Evolutionary conservation across 768 basidiomycete species (phyloP), one percentile per base, ranked within the genome.

Genomic region (Auriculariales sp.): DNA sequence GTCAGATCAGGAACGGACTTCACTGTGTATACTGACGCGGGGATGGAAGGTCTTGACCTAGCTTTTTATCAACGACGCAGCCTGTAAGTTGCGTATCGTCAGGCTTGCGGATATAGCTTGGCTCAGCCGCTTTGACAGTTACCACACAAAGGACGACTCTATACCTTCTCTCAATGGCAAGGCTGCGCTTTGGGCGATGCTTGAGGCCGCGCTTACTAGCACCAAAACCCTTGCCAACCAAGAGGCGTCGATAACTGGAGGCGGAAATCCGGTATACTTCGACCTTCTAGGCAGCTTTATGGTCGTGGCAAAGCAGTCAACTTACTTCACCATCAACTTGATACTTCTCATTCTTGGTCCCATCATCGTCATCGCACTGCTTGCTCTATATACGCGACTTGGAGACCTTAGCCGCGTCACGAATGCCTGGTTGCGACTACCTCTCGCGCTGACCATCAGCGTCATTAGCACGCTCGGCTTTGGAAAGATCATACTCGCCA

Each of bases 41-140:
- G 73, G 0, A 72, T 87, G 73, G 63, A 76, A 39, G 87, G 87
- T 3, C 68, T 87, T 3, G 87, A 90, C 56, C 64, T 89, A 28
- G 83, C 87, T 1, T 90, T 88, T 58, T 90, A 88, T 62, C 73
- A 71, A 52, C 77, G 77, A 1, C 71, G 87, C 35, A 79, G 81
- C 53, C 72, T 70, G 53, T 90, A n/a, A n/a, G n/a, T n/a, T n/a
- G n/a, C n/a, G n/a, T n/a, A n/a, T n/a, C n/a, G n/a, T n/a, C n/a
- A n/a, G n/a, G n/a, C n/a, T n/a, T n/a, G n/a, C n/a, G n/a, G n/a
- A n/a, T n/a, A n/a, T n/a, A n/a, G n/a, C n/a, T n/a, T n/a, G n/a
- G n/a, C n/a, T n/a, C n/a, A n/a, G n/a, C n/a, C n/a, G n/a, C n/a
- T n/a, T n/a, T n/a, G n/a, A n/a, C n/a, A n/a, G n/a, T n/a, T n/a